Evolutionary conservation across 1,284 basidiomycete genomes (phyloP).

Genomic region (Sphagnurus paluster): DNA sequence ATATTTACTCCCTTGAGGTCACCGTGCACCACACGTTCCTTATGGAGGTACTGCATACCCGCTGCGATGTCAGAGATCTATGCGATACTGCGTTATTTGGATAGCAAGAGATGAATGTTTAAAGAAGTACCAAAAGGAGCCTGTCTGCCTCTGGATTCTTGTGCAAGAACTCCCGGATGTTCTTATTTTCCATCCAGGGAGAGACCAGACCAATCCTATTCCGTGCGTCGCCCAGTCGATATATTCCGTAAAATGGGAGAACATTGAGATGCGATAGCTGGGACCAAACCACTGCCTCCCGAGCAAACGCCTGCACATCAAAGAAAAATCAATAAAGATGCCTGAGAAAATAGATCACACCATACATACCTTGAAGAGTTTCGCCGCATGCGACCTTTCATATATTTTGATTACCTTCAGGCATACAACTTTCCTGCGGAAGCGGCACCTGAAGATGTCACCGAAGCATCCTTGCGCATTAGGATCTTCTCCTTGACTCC

Average conservation of each 20-base stretch:
- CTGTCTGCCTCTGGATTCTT: constrained; percentile 14
- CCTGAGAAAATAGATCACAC: neutral
- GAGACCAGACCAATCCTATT: constrained; percentile 25
- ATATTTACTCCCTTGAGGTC: constrained; percentile 25
- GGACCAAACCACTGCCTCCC: constrained; percentile 27
- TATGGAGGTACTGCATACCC: constrained; percentile 18
- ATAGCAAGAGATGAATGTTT: neutral
- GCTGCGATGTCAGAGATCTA: constrained; percentile 10
- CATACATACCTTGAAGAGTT: constrained; percentile 11
- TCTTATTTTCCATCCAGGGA: constrained; percentile 27
- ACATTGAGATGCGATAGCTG: constrained; percentile 28
- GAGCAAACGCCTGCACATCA: constrained; percentile 21
- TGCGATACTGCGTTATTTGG: neutral
- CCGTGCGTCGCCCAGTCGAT: constrained; percentile 13
- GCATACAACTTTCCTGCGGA: constrained; percentile 4
- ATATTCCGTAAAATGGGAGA: constrained; percentile 28
- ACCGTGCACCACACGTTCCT: constrained; percentile 17
- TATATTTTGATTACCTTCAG: constrained; percentile 12
- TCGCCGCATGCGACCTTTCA: constrained; percentile 3
- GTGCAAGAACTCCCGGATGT: constrained; percentile 21
- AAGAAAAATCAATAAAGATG: neutral
- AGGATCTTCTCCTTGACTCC: constrained; percentile 4
- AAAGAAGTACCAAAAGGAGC: constrained; percentile 7
- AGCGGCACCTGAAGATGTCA: constrained; percentile 12
- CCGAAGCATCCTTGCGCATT: constrained; percentile 9